Percentiles rank a stretch among this genome's conserved stretches.
Conservation (phyloP, 148 eudicot genomes). For the Gaultheria prostrata region DNA sequence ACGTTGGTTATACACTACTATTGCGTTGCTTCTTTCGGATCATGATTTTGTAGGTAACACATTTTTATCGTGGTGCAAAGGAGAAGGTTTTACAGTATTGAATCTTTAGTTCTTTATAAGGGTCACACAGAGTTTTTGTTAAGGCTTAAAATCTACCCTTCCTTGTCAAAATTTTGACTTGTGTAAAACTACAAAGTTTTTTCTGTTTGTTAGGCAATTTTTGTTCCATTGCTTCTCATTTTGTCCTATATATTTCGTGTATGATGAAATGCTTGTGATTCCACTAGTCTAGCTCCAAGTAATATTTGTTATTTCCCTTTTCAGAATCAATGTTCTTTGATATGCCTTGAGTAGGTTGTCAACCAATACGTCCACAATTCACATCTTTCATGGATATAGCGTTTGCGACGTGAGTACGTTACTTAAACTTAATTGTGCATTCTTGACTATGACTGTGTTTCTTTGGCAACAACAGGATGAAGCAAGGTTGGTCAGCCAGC, state of each 20-base stretch:
- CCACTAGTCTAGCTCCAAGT: neutral
- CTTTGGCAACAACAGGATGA: constrained; percentile 50
- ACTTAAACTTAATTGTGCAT: neutral
- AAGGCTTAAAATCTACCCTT: neutral
- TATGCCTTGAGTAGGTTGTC: neutral
- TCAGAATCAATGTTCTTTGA: neutral
- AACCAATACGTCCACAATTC: neutral
- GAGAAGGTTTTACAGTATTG: neutral
- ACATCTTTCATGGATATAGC: neutral
- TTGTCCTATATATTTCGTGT: neutral
- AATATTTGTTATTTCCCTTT: neutral
- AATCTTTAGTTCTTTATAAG: neutral
- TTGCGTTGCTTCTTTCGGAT: neutral
- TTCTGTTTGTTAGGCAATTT: neutral
- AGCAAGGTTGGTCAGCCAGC: constrained; percentile 62
- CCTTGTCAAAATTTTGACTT: neutral
- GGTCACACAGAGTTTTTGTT: neutral
- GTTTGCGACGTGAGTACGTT: neutral
- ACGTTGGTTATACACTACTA: neutral
- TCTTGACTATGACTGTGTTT: neutral
- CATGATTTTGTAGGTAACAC: neutral
- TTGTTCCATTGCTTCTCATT: neutral
- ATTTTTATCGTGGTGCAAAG: neutral
- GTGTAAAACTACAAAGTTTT: neutral
- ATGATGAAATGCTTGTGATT: neutral